Base-by-base conservation (phyloP, 495 filamentous ascomycete genomes). In the Talaromyces thailandensis region DNA sequence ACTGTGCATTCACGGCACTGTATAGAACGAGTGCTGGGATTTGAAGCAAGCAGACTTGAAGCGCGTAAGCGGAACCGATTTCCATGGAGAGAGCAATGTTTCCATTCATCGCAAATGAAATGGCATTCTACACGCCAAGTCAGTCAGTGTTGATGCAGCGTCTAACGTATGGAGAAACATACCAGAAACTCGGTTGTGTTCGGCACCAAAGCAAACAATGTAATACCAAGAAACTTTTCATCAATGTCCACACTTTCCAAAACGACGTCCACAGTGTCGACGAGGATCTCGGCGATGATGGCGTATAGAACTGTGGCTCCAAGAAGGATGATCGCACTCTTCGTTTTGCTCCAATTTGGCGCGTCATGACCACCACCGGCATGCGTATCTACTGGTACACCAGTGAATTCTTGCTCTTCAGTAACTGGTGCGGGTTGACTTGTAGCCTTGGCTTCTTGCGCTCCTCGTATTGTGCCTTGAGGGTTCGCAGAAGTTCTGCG, bases 81-180 rank as follows among this genome's bases (percentile, higher is more conserved):
- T 99, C 94, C 95, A 99, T 98, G 48, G 91, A 96, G 26, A 99
- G 81, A 0, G 94, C 94, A 69, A 99, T 98, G 74, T 99, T 99
- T n/a, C 94, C 94, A 68, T 99, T 98, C 95, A 99, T 99, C 50
- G 94, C 94, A 73, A 99, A 99, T 2, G 92, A 96, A 62, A 99
- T 98, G 69, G 95, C 94, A 71, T 99, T 99, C 90, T 94, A 68
- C n/a, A n/a, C n/a, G 53, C 58, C 57, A 53, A 8, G 64, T 9
- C 31, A 43, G 31, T 31, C 43, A 48, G 43, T 48, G 11, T 48
- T 24, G 3, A 52, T 8, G 18, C 25, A 12, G 6, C 2, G 21
- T 56, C 1, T 8, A 56, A 18, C 52, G 24, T 16, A 43, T n/a
- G 23, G 25, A 35, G n/a, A 29, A 60, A 71, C 86, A 74, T 84